phyloP scores from a whole-genome alignment of 2,329 filamentous ascomycete genomes.

The Zymoseptoria passerinii region DNA sequence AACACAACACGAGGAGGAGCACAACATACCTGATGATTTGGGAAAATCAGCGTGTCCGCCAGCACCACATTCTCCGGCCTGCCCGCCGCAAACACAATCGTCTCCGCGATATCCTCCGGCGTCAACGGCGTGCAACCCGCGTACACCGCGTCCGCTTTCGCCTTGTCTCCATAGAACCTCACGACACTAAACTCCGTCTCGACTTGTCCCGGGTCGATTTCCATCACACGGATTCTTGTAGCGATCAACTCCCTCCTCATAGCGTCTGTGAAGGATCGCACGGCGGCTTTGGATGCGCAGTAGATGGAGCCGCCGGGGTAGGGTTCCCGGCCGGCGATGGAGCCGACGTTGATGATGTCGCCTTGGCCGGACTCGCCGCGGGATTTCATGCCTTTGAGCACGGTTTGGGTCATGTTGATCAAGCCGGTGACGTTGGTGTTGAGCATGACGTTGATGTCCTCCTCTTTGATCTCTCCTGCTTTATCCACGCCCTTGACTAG shows the following conservation, averaged over 20 bases:
- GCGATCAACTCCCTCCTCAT: slow-evolving; percentile 76
- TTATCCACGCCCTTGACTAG: slow-evolving; percentile 82
- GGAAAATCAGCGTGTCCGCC: slow-evolving; percentile 79
- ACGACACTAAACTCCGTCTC: slow-evolving; percentile 91
- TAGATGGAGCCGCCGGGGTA: slow-evolving; percentile 85
- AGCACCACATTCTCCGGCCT: slow-evolving; percentile 84
- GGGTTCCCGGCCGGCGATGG: slow-evolving; percentile 79
- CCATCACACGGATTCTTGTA: slow-evolving; percentile 73
- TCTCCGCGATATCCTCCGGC: slow-evolving; percentile 82
- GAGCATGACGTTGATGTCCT: slow-evolving; percentile 83
- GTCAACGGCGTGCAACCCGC: slow-evolving; percentile 77
- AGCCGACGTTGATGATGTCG: slow-evolving; percentile 94
- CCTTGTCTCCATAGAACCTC: slow-evolving; percentile 78
- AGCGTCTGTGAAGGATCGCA: slow-evolving; percentile 74
- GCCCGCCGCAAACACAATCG: slow-evolving; percentile 76
- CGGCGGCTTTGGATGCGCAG: slow-evolving; percentile 85
- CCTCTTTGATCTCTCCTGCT: slow-evolving; percentile 71
- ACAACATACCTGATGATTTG: slow-evolving; percentile 70
- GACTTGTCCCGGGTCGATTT: slow-evolving; percentile 85
- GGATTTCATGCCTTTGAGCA: slow-evolving; percentile 73
- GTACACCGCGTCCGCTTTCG: slow-evolving; percentile 85
- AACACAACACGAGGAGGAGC: background rate
- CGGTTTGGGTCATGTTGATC: slow-evolving; percentile 91
- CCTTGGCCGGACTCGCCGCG: slow-evolving; percentile 62
- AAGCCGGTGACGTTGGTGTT: slow-evolving; percentile 88